Evolutionary conservation across 306 rosid genomes (phyloP).

Genomic region (Inga laurina): DNA sequence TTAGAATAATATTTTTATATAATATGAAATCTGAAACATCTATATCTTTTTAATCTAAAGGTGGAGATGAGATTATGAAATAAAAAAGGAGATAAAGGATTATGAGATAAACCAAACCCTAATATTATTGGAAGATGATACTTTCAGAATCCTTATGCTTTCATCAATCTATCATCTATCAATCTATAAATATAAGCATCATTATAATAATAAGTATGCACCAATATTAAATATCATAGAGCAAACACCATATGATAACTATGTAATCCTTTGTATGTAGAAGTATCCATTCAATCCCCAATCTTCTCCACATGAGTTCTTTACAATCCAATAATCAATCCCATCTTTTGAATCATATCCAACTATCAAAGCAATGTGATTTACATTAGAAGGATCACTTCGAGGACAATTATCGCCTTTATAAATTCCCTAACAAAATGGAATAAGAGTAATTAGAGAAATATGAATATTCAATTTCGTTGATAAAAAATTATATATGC

Average conservation of each 20-base stretch:
- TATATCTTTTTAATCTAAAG: too few species aligned
- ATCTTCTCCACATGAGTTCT: background rate
- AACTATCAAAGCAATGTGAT: background rate
- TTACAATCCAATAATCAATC: background rate
- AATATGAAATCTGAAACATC: too few species aligned
- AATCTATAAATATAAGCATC: too few species aligned
- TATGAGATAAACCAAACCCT: too few species aligned
- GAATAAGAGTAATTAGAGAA: background rate
- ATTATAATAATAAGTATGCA: too few species aligned
- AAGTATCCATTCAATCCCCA: conserved; percentile 1
- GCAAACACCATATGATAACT: background rate
- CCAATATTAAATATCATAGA: too few species aligned
- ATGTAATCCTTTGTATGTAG: background rate
- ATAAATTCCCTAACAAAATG: background rate
- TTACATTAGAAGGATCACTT: background rate
- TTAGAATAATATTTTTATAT: too few species aligned
- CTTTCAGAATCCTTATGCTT: too few species aligned
- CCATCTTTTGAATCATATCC: conserved; percentile 5
- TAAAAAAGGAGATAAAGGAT: too few species aligned
- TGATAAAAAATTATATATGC: background rate
- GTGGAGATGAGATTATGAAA: too few species aligned
- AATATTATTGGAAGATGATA: too few species aligned
- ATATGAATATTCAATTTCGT: background rate
- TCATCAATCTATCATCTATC: too few species aligned
- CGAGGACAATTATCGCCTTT: background rate